Evolutionary conservation across 805 yeast species (phyloP).

Genomic region (Kurtzmaniella cleridarum): DNA sequence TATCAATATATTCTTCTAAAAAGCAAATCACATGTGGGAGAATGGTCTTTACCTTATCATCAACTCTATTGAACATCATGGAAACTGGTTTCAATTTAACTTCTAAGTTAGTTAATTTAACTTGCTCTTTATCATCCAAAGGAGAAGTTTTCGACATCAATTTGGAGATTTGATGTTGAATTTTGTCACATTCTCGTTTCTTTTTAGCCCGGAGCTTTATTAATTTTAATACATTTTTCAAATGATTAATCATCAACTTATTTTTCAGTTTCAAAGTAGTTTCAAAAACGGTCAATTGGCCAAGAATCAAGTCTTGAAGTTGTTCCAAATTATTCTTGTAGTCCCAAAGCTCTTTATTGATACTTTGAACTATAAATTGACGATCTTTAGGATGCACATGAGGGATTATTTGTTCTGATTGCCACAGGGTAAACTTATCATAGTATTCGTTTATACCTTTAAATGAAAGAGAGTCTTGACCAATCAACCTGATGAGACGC

Average conservation of each 20-base stretch:
- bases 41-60: slow-evolving; percentile 33
- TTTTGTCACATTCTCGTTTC: slow-evolving; percentile 36
- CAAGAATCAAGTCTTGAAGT: slow-evolving; percentile 11
- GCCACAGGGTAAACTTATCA: slow-evolving; percentile 23
- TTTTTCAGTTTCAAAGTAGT: slow-evolving; percentile 28
- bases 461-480: slow-evolving; percentile 28
- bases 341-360: slow-evolving; percentile 22
- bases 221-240: slow-evolving; percentile 33
- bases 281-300: slow-evolving; percentile 16
- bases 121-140: slow-evolving; percentile 33
- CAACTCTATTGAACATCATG: slow-evolving; percentile 27
- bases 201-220: slow-evolving; percentile 41
- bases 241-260: slow-evolving; percentile 32
- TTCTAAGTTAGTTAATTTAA: slow-evolving; percentile 26
- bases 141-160: slow-evolving; percentile 25
- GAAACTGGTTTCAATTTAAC: slow-evolving; percentile 23
- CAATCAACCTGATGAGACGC: slow-evolving; percentile 28
- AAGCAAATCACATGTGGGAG: slow-evolving; percentile 43
- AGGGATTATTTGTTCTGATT: slow-evolving; percentile 22
- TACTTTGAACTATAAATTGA: slow-evolving; percentile 17
- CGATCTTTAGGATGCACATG: slow-evolving; percentile 34
- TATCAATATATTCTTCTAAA: slow-evolving; percentile 45
- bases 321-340: slow-evolving; percentile 17
- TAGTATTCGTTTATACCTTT: slow-evolving; percentile 26
- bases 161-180: slow-evolving; percentile 33